phyloP scores from a whole-genome alignment of 228 moss, liverwort and hornwort genomes.

The Sphagnum fallax region DNA sequence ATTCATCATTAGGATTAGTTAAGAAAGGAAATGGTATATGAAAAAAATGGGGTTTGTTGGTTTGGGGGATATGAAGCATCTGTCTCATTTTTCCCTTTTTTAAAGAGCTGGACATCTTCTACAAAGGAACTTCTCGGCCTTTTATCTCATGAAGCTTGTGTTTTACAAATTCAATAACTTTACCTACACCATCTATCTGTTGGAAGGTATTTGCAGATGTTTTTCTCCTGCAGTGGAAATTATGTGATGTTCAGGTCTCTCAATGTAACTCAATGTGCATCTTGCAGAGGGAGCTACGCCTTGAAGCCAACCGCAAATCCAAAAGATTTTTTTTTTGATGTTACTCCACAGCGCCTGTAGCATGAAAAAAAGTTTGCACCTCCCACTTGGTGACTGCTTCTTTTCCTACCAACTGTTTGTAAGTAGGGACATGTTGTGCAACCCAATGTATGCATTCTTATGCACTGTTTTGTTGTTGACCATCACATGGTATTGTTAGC shows the following conservation, averaged over 20 bases:
- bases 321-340: constrained; percentile 56
- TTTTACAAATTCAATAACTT: neutral
- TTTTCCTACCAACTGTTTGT: too few relatives aligned
- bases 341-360: neutral
- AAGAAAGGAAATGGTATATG: too few relatives aligned
- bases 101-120: neutral
- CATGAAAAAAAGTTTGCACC: too few relatives aligned
- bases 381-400: too few relatives aligned
- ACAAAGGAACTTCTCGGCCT: neutral
- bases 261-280: neutral
- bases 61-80: neutral
- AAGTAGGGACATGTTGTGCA: too few relatives aligned
- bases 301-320: constrained; percentile 84
- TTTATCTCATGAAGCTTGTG: neutral
- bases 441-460: too few relatives aligned
- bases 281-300: constrained; percentile 69
- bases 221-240: neutral
- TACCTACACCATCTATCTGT: neutral
- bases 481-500: too few relatives aligned
- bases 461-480: too few relatives aligned
- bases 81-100: neutral
- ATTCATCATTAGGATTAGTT: neutral
- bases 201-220: neutral
- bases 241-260: neutral
- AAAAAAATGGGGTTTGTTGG: neutral